Base-by-base conservation (phyloP, 2,329 filamentous ascomycete species). In the Epichloe coenophiala region DNA sequence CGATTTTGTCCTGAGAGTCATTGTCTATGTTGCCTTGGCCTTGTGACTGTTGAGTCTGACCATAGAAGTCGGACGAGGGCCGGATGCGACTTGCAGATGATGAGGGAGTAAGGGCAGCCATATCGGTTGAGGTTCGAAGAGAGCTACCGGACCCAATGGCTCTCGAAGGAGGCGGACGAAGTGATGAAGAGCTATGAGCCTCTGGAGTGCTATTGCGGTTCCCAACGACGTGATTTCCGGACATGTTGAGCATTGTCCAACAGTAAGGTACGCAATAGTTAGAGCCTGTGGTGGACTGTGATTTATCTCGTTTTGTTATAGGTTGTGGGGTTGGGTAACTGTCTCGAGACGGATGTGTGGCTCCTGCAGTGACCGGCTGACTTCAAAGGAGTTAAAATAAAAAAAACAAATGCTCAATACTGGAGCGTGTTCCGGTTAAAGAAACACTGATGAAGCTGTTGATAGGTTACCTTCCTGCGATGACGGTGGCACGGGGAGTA, bases 161-260 rank as follows among this genome's bases (percentile, higher is more conserved):
- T 59, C 91, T 81, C 57, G 90, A 85, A 41, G 83, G 78, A 46
- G 89, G 87, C 45, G 90, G 88, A 55, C 91, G 86, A 62, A 95
- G 83, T 57, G 88, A 83, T 49, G 84, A 84, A 54, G 86, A 81
- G 62, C 83, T 88, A 60, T 83, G 85, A 49, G 86, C 88, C 73
- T 97, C 93, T 50, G 93, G 93, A 44, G 91, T 97, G 77, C 90
- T 97, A 72, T 97, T 97, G 62, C 93, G 86, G 72, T 97, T 97
- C 59, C 81, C 81, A 66, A 83, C 79, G 57, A 80, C 72, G 65
- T 81, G 79, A 63, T 76, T 83, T 60, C 82, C 81, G 68, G 85
- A 80, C 78, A 82, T 81, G 55, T 75, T 77, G 70, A 75, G 68
- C 74, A 77, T 77, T 60, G 57, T 68, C 55, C 44, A 49, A 50